Base-by-base conservation (phyloP, 331 rosid genomes). In the Pyracantha coccinea region DNA sequence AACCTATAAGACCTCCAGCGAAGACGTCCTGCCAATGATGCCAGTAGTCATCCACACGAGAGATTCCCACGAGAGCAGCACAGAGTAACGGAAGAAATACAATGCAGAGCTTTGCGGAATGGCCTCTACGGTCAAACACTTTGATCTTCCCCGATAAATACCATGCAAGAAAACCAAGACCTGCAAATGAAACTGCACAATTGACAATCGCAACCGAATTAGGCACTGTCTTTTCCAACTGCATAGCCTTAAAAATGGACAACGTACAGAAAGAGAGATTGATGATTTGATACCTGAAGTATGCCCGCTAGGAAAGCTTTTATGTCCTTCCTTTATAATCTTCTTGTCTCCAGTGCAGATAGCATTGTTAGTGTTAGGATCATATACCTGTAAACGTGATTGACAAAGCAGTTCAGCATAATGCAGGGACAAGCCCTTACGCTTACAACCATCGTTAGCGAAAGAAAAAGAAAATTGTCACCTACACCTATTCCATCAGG, bases 251-350 rank as follows among this genome's bases (percentile, higher is more conserved):
- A 19, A 6, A 6, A 69, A 53, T 50, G 20, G n/a, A 52, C 73
- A 6, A 58, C 6, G 33, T n/a, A 61, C n/a, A 28, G 38, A 28
- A 27, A 15, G n/a, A 61, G 35, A 55, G 10, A 53, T 5, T 12
- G 35, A 25, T 28, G 38, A 27, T 27, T 1, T 27, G 64, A 58
- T 61, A 61, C 80, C 15, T 14, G 80, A 76, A 68, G 80, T 38
- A 76, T 76, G 80, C 9, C 80, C 80, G 15, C 75, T 68, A 38
- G 80, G 80, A 57, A 76, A 76, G 68, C 80, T 76, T 57, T 76
- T 76, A 20, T 67, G 54, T n/a, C 80, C 74, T 76, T 76, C 79
- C 79, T 27, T 76, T 41, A 76, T 68, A 27, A 25, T 17, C 3
- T 15, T 13, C 8, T 12, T 41, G 1, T 68, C 60, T 19, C 80